Evolutionary conservation across 345 rosid species (phyloP), one percentile per base, ranked within the genome.

Genomic region (Eutrema japonicum): DNA sequence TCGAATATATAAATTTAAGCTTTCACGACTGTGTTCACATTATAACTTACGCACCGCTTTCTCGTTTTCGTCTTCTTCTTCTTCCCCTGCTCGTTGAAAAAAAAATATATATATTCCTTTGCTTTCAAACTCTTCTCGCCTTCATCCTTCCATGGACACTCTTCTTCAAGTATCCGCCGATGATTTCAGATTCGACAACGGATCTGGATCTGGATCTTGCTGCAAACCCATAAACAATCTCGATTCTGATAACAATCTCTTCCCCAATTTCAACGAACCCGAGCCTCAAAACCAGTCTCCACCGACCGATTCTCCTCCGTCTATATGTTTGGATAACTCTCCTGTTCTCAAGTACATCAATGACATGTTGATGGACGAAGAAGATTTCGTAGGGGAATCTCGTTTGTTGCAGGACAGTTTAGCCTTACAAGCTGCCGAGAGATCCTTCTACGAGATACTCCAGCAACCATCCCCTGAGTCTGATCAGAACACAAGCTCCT

Each of bases 291-390:
- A 47, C 22, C 54, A 58, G 22, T 60, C 62, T 41, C 68, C 79
- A 7, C 67, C 66, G 0, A 16, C 22, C 9, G 72, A 73, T 56
- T 73, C 72, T 37, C 60, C 57, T 53, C 67, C 67, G 1, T 10
- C 73, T 1, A 2, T 55, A 11, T 46, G 29, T 64, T 63, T 70
- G 13, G 80, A 76, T n/a, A 64, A 70, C 55, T 38, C 68, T 40
- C 78, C 86, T 7, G 80, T 84, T 49, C 88, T 87, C 11, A 85
- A 75, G 75, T 88, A 85, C 81, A 82, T 90, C 76, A 85, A 65
- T 61, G 81, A 87, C 70, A 81, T 88, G 80, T 84, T 88, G 46
- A 77, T 90, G 96, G 94, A 85, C 73, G 92, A 90, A 82, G 79
- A 85, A 76, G 80, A 70, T 61, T 71, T 80, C 81, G 87, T 82